A percentile compares a stretch with the other conserved stretches of the same genome.
Evolutionary conservation across 768 basidiomycete genomes (phyloP).

Genomic region (Tubosaeta sp.): DNA sequence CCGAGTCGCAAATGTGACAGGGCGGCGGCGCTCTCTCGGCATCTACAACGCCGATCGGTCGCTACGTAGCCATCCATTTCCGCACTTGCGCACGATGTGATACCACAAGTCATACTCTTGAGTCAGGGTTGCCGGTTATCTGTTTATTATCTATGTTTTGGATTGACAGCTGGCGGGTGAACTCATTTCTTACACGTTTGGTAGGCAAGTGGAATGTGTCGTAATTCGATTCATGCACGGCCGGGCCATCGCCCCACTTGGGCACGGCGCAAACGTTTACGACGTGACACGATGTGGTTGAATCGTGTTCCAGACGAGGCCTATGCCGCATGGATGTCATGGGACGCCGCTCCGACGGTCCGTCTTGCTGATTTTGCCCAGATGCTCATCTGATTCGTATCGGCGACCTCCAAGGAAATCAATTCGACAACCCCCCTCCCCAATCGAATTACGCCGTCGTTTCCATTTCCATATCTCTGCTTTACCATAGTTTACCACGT

Average conservation of each 20-base stretch:
- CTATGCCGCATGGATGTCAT: too few species aligned
- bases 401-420: too few species aligned
- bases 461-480: neutral
- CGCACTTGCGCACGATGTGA: conserved; percentile 50
- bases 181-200: neutral
- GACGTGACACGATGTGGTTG: too few species aligned
- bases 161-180: neutral
- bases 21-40: conserved; percentile 41
- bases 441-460: too few species aligned
- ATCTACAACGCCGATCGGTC: conserved; percentile 55
- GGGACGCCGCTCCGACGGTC: too few species aligned
- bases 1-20: conserved; percentile 41
- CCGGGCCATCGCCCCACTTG: neutral
- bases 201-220: neutral
- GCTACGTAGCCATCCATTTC: conserved; percentile 65
- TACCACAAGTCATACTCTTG: neutral
- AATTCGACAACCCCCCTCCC: neutral
- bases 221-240: neutral
- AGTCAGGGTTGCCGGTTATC: neutral
- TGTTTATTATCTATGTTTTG: neutral
- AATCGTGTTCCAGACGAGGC: too few species aligned
- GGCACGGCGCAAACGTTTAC: neutral
- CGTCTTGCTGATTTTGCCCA: too few species aligned
- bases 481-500: too few species aligned
- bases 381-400: too few species aligned